These are phyloP conservation scores for Myrmaecium sp. DNA, from an alignment of 2,329 filamentous ascomycete genomes.

Conservation along the genomic window DNA sequence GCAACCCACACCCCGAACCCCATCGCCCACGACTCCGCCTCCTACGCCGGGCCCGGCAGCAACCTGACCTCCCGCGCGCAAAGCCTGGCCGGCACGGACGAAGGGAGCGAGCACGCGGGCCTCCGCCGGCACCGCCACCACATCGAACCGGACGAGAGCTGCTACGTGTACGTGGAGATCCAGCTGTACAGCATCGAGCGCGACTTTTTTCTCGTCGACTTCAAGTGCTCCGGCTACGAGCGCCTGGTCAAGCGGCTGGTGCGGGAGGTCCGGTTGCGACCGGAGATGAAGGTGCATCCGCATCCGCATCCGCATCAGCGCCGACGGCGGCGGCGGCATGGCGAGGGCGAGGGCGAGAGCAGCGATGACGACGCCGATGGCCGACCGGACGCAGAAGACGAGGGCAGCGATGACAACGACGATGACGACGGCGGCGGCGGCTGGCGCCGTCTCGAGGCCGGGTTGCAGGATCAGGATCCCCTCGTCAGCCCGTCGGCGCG, in stretches of 20 bases:
- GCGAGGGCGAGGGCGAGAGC: conserved; percentile 12
- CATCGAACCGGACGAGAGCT: conserved; percentile 40
- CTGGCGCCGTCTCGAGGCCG: conserved; percentile 6
- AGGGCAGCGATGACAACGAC: conserved; percentile 9
- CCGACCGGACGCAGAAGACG: conserved; percentile 4
- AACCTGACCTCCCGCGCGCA: conserved; percentile 11
- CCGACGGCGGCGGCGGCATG: conserved; percentile 14
- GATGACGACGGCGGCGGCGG: no score
- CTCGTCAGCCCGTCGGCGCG: no score
- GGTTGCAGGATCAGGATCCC: no score
- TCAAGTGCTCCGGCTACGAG: conserved; percentile 97
- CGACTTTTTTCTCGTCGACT: conserved; percentile 83
- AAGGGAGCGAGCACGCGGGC: conserved; percentile 7
- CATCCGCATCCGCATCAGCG: conserved; percentile 15
- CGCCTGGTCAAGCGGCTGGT: conserved; percentile 44
- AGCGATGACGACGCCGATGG: not conserved
- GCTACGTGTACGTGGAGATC: conserved; percentile 91
- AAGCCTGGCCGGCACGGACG: no score
- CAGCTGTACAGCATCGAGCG: conserved; percentile 88
- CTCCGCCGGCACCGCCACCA: conserved; percentile 6
- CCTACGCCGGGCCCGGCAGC: conserved; percentile 23
- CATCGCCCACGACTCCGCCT: conserved; percentile 10
- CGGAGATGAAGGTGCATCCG: conserved; percentile 5
- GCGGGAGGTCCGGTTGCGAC: conserved; percentile 18
- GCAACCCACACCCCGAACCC: conserved; percentile 5